A percentile compares a stretch with the other conserved stretches of the same genome.
These are phyloP conservation scores for Euphorbia lathyris DNA, from an alignment of 345 rosid species.

Conservation along the genomic window DNA sequence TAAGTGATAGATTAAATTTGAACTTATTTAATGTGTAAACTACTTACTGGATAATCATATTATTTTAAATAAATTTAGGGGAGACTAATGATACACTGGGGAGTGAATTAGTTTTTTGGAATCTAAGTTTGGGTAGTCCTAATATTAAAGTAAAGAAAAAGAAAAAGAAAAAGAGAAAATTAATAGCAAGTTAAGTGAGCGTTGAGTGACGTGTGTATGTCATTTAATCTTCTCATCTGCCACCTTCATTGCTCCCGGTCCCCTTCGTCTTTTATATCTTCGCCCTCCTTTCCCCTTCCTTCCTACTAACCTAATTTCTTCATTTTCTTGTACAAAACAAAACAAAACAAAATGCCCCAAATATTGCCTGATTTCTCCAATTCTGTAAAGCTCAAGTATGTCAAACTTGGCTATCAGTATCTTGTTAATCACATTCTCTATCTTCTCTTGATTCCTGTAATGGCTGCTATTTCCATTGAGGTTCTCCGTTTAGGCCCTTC, in stretches of 20 bases:
- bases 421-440: conserved; percentile 32
- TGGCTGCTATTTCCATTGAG: conserved; percentile 16
- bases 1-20: no score
- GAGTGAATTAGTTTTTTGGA: no score
- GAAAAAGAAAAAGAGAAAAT: neutral
- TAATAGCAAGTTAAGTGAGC: conserved; percentile 27
- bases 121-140: no score
- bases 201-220: conserved; percentile 24
- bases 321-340: neutral
- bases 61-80: no score
- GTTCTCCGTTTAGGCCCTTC: conserved; percentile 23
- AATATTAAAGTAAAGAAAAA: no score
- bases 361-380: conserved; percentile 26
- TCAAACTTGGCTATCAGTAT: conserved; percentile 27
- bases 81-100: no score
- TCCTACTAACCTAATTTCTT: neutral
- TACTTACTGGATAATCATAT: no score
- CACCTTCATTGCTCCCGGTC: conserved; percentile 19
- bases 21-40: no score
- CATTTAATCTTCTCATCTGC: conserved; percentile 37
- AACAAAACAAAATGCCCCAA: conserved; percentile 23
- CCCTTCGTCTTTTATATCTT: conserved; percentile 17
- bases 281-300: neutral
- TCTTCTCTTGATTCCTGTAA: conserved; percentile 20
- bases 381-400: conserved; percentile 28